Conservation (phyloP, 2,329 filamentous ascomycete genomes). For the Colletotrichum sp. region DNA sequence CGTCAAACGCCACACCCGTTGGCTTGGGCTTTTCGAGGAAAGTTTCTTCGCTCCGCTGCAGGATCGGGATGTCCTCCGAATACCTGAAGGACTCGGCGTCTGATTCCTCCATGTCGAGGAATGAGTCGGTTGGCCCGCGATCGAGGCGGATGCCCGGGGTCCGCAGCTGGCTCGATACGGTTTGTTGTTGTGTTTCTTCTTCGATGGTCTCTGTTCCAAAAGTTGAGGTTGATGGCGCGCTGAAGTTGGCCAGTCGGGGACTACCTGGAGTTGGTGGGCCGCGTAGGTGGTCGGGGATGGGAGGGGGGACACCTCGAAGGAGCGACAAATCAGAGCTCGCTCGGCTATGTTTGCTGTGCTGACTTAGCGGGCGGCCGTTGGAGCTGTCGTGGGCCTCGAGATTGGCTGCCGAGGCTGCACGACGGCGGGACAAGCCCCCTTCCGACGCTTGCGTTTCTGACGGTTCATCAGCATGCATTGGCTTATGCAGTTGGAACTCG, state of each 20-base stretch:
- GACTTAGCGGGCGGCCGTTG: constrained; percentile 58
- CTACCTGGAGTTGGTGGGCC: constrained; percentile 30
- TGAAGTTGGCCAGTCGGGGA: constrained; percentile 52
- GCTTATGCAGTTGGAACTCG: background rate
- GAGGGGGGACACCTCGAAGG: constrained; percentile 57
- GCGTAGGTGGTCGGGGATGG: constrained; percentile 45
- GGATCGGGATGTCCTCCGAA: constrained; percentile 70
- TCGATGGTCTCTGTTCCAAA: constrained; percentile 43
- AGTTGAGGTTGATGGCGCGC: constrained; percentile 32
- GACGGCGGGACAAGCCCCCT: constrained; percentile 50
- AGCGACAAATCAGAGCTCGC: constrained; percentile 74
- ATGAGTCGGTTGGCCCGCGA: constrained; percentile 54
- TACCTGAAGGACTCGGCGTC: constrained; percentile 69
- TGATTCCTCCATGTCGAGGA: constrained; percentile 73
- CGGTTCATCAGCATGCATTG: constrained; percentile 12
- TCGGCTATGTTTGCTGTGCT: constrained; percentile 70
- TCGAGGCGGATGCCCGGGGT: constrained; percentile 59
- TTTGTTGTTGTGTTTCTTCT: constrained; percentile 41
- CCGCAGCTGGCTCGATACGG: constrained; percentile 54
- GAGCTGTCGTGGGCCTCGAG: constrained; percentile 60
- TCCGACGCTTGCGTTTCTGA: constrained; percentile 34
- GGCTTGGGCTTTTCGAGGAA: constrained; percentile 60
- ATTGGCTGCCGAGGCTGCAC: constrained; percentile 67
- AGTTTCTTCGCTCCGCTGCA: constrained; percentile 70
- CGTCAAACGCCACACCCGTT: constrained; percentile 65